Percentiles rank a stretch among this genome's conserved stretches.
Conservation (phyloP, 371 early-diverging fungal species). For the Mortierella polycephala region DNA sequence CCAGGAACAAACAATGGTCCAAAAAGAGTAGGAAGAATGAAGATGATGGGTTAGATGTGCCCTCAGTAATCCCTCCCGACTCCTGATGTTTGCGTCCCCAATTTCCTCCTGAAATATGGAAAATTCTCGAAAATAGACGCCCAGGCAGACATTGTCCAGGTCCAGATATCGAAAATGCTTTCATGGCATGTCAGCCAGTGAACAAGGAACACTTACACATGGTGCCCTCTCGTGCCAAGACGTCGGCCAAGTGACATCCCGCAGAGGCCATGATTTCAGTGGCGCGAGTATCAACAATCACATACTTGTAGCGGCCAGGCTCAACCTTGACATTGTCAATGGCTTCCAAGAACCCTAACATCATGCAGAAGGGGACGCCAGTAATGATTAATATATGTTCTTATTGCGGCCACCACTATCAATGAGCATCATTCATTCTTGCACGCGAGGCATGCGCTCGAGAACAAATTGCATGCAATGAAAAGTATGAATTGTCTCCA, state of each 20-base stretch:
- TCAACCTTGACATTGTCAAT: conserved; percentile 56
- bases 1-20: neutral
- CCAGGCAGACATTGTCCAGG: too few relatives aligned
- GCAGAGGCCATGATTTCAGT: conserved; percentile 86
- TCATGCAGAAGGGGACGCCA: neutral
- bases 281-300: conserved; percentile 89
- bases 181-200: neutral
- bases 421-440: too few relatives aligned
- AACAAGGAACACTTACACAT: conserved; percentile 60
- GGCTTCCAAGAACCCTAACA: conserved; percentile 47
- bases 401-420: too few relatives aligned
- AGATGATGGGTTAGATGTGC: neutral
- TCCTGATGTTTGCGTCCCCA: neutral
- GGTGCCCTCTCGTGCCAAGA: conserved; percentile 93
- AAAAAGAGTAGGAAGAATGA: neutral
- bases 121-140: neutral
- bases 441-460: neutral
- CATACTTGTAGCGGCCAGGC: conserved; percentile 86
- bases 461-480: neutral
- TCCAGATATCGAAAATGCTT: too few relatives aligned
- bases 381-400: neutral
- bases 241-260: conserved; percentile 87
- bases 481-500: neutral
- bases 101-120: neutral
- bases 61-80: neutral